Evolutionary conservation across 2,329 filamentous ascomycete genomes (phyloP).

Genomic region (Pseudogymnoascus sp.): DNA sequence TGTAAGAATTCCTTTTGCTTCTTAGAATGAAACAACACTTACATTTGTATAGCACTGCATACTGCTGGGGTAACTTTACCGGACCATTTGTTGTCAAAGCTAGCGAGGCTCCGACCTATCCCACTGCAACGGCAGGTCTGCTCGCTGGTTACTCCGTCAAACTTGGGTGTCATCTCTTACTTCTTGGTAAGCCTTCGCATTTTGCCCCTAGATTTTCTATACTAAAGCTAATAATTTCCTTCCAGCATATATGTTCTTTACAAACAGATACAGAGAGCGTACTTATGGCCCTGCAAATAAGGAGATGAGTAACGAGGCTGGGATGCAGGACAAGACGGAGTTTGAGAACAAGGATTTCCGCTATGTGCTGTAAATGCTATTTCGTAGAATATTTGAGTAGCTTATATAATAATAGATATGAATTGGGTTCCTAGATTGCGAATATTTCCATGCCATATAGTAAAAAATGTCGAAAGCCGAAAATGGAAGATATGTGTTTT

Average conservation of each 20-base stretch:
- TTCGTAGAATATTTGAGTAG: not conserved
- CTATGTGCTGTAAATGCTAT: constrained; percentile 27
- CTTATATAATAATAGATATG: not conserved
- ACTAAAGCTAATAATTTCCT: not conserved
- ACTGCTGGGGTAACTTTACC: constrained; percentile 33
- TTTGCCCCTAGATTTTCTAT: not conserved
- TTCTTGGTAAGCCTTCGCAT: constrained; percentile 24
- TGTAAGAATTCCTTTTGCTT: constrained; percentile 18
- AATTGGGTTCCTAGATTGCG: not conserved
- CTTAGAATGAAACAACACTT: not conserved
- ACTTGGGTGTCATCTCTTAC: constrained; percentile 27
- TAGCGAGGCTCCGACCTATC: constrained; percentile 28
- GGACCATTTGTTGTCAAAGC: constrained; percentile 31
- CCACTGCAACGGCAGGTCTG: constrained; percentile 31
- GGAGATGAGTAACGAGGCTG: constrained; percentile 29
- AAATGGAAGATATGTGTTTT: not conserved
- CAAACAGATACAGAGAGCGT: constrained; percentile 28
- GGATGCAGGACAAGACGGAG: constrained; percentile 34
- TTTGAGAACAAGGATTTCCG: constrained; percentile 37
- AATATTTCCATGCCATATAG: not conserved
- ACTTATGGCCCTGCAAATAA: constrained; percentile 30
- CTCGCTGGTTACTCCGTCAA: constrained; percentile 34
- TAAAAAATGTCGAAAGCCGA: not conserved
- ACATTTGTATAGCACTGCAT: constrained; percentile 24
- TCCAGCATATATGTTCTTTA: constrained; percentile 30